These are phyloP conservation scores for Clitopilus passeckerianus DNA, from an alignment of 768 basidiomycete genomes.

Conservation along the genomic window DNA sequence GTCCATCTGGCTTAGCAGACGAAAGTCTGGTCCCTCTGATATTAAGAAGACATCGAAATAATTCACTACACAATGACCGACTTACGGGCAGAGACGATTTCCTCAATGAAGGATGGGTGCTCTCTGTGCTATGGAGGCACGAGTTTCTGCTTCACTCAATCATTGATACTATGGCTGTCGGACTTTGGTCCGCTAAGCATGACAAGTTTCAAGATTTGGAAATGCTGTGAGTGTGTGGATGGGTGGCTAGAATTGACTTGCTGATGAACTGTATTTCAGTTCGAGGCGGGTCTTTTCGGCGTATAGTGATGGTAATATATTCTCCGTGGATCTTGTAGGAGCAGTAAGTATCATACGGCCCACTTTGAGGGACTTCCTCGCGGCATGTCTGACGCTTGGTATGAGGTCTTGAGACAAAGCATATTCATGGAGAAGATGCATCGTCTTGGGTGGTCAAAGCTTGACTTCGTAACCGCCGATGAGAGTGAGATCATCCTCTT, in stretches of 20 bases:
- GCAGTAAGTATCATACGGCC: conserved; percentile 2
- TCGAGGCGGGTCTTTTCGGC: conserved; percentile 4
- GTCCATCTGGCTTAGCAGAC: background rate
- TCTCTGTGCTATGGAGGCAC: background rate
- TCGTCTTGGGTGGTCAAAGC: background rate
- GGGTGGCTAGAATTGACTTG: too few relatives aligned
- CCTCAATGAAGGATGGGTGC: background rate
- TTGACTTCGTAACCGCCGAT: background rate
- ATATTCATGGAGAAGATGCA: conserved; percentile 8
- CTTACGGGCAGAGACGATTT: background rate
- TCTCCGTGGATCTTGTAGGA: conserved; percentile 10
- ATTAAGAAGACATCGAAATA: background rate
- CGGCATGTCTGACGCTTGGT: background rate
- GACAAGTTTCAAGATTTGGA: background rate
- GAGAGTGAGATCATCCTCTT: background rate
- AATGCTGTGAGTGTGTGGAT: background rate
- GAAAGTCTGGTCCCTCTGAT: background rate
- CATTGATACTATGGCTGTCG: background rate
- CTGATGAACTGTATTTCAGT: background rate
- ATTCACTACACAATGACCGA: background rate
- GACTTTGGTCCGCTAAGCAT: background rate
- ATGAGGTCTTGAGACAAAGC: conserved; percentile 12
- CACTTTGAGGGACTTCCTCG: background rate
- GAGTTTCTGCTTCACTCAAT: background rate
- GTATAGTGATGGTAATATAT: conserved; percentile 4